These are phyloP conservation scores for Linum tenue DNA, from an alignment of 345 rosid genomes.

Conservation along the genomic window DNA sequence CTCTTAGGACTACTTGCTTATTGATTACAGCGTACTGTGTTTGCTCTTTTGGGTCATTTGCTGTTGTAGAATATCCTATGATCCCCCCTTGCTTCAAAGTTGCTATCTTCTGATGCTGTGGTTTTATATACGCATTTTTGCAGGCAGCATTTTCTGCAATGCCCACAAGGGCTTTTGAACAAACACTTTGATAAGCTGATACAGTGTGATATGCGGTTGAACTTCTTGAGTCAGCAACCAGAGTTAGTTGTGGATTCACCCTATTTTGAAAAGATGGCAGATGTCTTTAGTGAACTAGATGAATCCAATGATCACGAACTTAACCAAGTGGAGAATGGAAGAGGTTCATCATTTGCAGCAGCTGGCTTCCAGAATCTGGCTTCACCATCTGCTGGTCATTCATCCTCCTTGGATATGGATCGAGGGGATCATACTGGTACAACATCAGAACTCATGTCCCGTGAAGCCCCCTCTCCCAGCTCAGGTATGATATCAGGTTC, in stretches of 20 bases:
- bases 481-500: neutral
- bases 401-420: conserved; percentile 52
- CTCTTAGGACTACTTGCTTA: neutral
- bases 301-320: conserved; percentile 45
- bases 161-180: conserved; percentile 77
- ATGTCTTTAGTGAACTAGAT: conserved; percentile 60
- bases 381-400: conserved; percentile 59
- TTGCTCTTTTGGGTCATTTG: neutral
- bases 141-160: conserved; percentile 94
- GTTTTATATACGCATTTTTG: neutral
- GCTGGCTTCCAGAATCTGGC: conserved; percentile 53
- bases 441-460: conserved; percentile 46
- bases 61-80: neutral
- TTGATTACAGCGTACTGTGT: neutral
- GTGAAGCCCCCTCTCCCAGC: conserved; percentile 21
- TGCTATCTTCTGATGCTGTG: neutral
- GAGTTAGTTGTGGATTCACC: conserved; percentile 75
- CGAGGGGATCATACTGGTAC: conserved; percentile 34
- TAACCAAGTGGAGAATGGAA: conserved; percentile 32
- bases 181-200: conserved; percentile 93
- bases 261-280: conserved; percentile 52
- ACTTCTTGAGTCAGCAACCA: conserved; percentile 73
- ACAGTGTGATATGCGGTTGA: conserved; percentile 86
- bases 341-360: conserved; percentile 23
- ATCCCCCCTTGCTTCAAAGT: neutral